Conservation (phyloP, 768 basidiomycete genomes). For the Ramaria rubella region DNA sequence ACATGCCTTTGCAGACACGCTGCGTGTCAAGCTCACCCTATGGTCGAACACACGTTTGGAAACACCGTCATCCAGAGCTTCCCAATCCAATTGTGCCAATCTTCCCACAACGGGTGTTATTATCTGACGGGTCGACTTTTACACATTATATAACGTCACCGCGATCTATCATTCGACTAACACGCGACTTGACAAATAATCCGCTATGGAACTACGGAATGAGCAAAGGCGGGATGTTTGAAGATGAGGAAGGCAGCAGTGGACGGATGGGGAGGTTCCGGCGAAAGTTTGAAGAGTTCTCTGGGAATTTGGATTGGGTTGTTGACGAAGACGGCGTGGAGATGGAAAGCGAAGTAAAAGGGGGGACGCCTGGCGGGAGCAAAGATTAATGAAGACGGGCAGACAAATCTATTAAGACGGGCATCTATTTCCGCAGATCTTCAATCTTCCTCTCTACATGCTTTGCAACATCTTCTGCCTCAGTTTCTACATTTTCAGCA, state of each 20-base stretch:
- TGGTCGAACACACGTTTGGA: constrained; percentile 78
- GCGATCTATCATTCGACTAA: constrained; percentile 64
- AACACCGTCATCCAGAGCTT: constrained; percentile 55
- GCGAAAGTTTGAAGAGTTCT: constrained; percentile 52
- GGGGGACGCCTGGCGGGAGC: neutral
- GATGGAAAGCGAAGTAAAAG: neutral
- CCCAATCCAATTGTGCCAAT: constrained; percentile 83
- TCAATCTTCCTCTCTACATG: constrained; percentile 20
- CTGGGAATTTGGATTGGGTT: constrained; percentile 25
- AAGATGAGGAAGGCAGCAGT: constrained; percentile 64
- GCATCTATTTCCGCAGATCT: constrained; percentile 14
- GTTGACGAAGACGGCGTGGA: constrained; percentile 8
- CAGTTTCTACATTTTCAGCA: constrained; percentile 16
- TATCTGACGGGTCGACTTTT: constrained; percentile 85
- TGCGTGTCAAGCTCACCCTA: constrained; percentile 68
- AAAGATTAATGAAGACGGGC: neutral
- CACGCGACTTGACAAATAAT: constrained; percentile 85
- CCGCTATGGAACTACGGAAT: constrained; percentile 75
- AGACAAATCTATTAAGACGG: neutral
- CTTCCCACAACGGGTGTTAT: constrained; percentile 78
- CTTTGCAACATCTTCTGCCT: constrained; percentile 15
- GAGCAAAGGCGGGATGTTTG: constrained; percentile 45
- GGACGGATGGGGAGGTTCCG: constrained; percentile 80
- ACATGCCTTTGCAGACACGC: constrained; percentile 24
- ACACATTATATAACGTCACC: constrained; percentile 88